These are phyloP conservation scores for Chlorella variabilis DNA, from an alignment of 163 green algal genomes.

Conservation along the genomic window DNA sequence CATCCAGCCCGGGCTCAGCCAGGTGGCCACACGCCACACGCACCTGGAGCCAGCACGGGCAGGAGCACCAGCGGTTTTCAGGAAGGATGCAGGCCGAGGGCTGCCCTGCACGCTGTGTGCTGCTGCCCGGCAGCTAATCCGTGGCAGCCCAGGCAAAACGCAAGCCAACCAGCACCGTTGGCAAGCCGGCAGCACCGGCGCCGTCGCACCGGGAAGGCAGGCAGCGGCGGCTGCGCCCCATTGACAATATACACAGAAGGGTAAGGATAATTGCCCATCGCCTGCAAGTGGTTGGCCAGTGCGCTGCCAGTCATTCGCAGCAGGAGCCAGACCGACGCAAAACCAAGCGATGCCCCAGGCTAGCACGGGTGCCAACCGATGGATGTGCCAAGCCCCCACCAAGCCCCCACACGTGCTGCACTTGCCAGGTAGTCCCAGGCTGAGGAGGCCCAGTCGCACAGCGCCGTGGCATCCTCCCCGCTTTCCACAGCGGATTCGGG, in stretches of 20 bases:
- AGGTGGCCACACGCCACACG: constrained; percentile 75
- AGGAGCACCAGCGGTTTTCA: too few species aligned
- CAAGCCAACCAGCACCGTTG: too few species aligned
- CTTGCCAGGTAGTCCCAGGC: constrained; percentile 76
- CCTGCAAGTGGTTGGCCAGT: too few species aligned
- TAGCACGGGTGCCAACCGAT: too few species aligned
- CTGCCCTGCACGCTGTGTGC: too few species aligned
- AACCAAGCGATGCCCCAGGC: too few species aligned
- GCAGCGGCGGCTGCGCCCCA: constrained; percentile 24
- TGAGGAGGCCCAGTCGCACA: constrained; percentile 63
- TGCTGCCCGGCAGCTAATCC: too few species aligned
- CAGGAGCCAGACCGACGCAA: constrained; percentile 42
- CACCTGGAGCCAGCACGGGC: constrained; percentile 84
- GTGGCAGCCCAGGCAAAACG: too few species aligned
- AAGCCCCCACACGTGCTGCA: too few species aligned
- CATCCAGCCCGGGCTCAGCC: constrained; percentile 27
- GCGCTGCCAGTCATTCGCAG: not conserved
- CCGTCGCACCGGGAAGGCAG: constrained; percentile 16
- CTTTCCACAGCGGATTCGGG: constrained; percentile 33
- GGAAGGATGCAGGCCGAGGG: too few species aligned
- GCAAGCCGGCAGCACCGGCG: too few species aligned
- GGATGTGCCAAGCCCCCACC: too few species aligned
- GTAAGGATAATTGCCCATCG: constrained; percentile 22
- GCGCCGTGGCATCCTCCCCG: constrained; percentile 50
- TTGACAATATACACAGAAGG: constrained; percentile 40